phyloP scores from a whole-genome alignment of 495 filamentous ascomycete genomes.

The Penicillium atrosanguineum region DNA sequence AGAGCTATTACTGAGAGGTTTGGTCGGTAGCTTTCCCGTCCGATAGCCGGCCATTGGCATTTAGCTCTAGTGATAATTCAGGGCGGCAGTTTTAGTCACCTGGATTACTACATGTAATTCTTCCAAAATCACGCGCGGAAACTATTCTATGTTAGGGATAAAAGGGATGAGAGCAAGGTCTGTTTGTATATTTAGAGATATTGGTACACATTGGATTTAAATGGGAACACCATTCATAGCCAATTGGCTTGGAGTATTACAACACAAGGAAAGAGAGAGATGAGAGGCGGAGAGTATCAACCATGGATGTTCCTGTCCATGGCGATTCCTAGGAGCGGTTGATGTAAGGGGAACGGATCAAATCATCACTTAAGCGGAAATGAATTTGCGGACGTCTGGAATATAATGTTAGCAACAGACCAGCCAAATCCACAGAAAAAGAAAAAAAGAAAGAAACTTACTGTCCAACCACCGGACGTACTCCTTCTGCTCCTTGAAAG shows the following conservation, averaged over 20 bases:
- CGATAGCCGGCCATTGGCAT: too few species aligned
- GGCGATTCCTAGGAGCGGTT: background rate
- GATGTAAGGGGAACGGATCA: background rate
- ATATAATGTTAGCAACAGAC: slow-evolving; percentile 14
- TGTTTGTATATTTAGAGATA: slow-evolving; percentile 16
- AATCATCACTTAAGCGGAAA: slow-evolving; percentile 56
- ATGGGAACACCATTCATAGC: background rate
- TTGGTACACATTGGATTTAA: slow-evolving; percentile 16
- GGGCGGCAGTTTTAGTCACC: too few species aligned
- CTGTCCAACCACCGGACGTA: slow-evolving; percentile 87
- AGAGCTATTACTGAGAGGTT: too few species aligned
- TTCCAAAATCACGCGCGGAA: too few species aligned
- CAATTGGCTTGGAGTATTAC: slow-evolving; percentile 8
- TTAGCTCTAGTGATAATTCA: too few species aligned
- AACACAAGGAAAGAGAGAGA: slow-evolving; percentile 8
- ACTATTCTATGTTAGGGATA: background rate
- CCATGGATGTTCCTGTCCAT: background rate
- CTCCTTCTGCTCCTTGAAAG: slow-evolving; percentile 98
- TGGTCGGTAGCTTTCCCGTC: too few species aligned
- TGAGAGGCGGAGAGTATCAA: background rate
- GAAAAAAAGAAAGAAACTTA: slow-evolving; percentile 39
- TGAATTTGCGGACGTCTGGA: slow-evolving; percentile 68
- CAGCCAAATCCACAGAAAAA: background rate
- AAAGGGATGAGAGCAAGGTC: background rate
- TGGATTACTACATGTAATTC: too few species aligned